These are phyloP conservation scores for Pseudogymnoascus sp. DNA, from an alignment of 2,329 filamentous ascomycete genomes.

Conservation along the genomic window DNA sequence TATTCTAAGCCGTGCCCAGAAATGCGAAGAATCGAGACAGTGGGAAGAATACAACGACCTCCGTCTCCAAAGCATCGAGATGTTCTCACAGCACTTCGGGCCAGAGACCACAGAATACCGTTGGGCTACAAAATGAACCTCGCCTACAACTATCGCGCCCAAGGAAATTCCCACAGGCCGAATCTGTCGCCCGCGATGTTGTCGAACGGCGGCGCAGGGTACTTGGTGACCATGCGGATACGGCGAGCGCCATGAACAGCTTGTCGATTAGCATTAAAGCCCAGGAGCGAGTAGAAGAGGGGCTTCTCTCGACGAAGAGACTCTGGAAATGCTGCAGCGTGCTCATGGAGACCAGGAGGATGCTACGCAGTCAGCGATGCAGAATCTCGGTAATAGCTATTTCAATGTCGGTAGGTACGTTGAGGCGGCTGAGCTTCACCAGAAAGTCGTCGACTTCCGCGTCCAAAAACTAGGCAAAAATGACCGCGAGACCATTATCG, in stretches of 20 bases:
- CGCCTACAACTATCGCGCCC: not conserved
- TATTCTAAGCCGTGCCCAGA: not conserved
- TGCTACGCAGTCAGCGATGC: not conserved
- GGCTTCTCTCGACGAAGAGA: not conserved
- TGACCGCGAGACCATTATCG: not conserved
- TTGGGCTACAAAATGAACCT: not conserved
- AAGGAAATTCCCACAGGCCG: not conserved
- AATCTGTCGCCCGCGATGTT: not conserved
- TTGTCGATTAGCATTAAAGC: not conserved
- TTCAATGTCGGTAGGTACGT: not conserved
- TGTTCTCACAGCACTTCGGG: not conserved
- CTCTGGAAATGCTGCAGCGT: not conserved
- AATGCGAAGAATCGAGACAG: not conserved
- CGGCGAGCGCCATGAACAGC: not conserved
- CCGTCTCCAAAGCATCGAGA: not conserved
- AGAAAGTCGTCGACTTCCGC: not conserved
- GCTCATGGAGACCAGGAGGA: not conserved
- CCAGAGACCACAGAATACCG: not conserved
- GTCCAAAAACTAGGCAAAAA: not conserved
- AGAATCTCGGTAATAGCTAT: not conserved
- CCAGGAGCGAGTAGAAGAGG: not conserved
- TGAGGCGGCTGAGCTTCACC: not conserved
- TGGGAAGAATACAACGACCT: not conserved
- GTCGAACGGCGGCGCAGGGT: not conserved
- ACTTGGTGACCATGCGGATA: not conserved